Percentiles rank a stretch among this genome's conserved stretches.
Evolutionary conservation across 768 basidiomycete genomes (phyloP).

Genomic region (Galerina sulciceps): DNA sequence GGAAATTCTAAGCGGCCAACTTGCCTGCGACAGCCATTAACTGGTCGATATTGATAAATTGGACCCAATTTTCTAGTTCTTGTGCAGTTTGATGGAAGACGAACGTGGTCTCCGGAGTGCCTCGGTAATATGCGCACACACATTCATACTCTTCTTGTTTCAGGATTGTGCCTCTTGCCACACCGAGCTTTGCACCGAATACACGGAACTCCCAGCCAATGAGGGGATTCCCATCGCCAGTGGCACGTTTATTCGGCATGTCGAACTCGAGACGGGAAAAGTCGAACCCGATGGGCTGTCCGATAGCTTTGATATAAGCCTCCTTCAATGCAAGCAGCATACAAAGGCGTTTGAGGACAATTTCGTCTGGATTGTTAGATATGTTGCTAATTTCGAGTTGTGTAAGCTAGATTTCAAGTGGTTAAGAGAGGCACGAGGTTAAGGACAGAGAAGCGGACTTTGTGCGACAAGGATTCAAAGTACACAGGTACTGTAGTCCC

Average conservation of each 20-base stretch:
- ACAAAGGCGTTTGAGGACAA: slow-evolving; percentile 73
- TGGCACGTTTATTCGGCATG: slow-evolving; percentile 61
- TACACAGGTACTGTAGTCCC: slow-evolving; percentile 65
- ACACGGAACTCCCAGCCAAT: slow-evolving; percentile 88
- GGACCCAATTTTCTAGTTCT: slow-evolving; percentile 79
- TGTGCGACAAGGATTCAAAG: slow-evolving; percentile 75
- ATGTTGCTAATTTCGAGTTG: slow-evolving; percentile 58
- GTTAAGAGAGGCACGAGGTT: neutral
- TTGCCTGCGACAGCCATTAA: slow-evolving; percentile 81
- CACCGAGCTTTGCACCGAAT: slow-evolving; percentile 74
- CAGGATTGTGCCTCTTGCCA: slow-evolving; percentile 58
- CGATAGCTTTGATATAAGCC: slow-evolving; percentile 84
- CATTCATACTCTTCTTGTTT: slow-evolving; percentile 77
- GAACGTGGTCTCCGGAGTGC: slow-evolving; percentile 65
- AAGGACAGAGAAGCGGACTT: slow-evolving; percentile 46
- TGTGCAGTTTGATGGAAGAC: slow-evolving; percentile 72
- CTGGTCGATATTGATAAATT: slow-evolving; percentile 84
- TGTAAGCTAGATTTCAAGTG: slow-evolving; percentile 21
- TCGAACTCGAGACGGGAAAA: slow-evolving; percentile 84
- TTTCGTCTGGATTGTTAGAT: slow-evolving; percentile 57
- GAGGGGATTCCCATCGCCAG: slow-evolving; percentile 70
- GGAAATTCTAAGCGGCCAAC: slow-evolving; percentile 55
- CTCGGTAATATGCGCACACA: slow-evolving; percentile 77
- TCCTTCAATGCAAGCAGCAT: slow-evolving; percentile 81
- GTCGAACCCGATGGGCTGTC: slow-evolving; percentile 81